Conservation (phyloP, 129 eudicot species). For the Flaveria brownii region DNA sequence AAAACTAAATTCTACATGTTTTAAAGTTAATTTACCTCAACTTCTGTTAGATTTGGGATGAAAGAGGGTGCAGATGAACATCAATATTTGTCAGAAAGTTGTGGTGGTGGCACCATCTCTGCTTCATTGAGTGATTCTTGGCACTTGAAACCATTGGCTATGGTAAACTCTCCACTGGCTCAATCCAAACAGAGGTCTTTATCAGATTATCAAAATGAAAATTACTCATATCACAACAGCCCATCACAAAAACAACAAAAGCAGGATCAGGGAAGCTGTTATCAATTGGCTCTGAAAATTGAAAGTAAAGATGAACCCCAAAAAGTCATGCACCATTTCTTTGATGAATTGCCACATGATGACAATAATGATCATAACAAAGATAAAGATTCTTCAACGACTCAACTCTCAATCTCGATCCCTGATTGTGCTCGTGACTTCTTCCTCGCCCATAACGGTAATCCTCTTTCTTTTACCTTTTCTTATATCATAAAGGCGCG, state of each 20-base stretch:
- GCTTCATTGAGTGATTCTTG: conserved; percentile 47
- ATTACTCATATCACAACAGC: conserved; percentile 42
- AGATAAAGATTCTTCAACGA: conserved; percentile 49
- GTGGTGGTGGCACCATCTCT: conserved; percentile 43
- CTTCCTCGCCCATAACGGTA: conserved; percentile 63
- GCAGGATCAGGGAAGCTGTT: conserved; percentile 25
- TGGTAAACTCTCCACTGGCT: conserved; percentile 35
- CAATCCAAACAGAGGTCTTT: conserved; percentile 42
- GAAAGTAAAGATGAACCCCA: conserved; percentile 50
- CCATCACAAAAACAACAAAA: conserved; percentile 25
- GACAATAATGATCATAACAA: conserved; percentile 36
- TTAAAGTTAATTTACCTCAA: neutral
- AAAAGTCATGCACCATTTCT: conserved; percentile 92
- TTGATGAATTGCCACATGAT: conserved; percentile 71
- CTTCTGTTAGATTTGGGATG: conserved; percentile 39
- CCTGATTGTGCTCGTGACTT: conserved; percentile 68
- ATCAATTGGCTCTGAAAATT: conserved; percentile 30
- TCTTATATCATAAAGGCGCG: neutral
- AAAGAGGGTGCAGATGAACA: conserved; percentile 66
- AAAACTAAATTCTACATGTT: neutral
- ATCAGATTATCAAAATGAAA: conserved; percentile 38
- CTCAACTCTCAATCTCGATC: conserved; percentile 81
- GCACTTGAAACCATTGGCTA: conserved; percentile 55
- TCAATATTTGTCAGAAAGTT: conserved; percentile 47
- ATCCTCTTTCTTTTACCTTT: neutral